phyloP scores from a whole-genome alignment of 2,329 filamentous ascomycete species.

The Lanzia echinophila region DNA sequence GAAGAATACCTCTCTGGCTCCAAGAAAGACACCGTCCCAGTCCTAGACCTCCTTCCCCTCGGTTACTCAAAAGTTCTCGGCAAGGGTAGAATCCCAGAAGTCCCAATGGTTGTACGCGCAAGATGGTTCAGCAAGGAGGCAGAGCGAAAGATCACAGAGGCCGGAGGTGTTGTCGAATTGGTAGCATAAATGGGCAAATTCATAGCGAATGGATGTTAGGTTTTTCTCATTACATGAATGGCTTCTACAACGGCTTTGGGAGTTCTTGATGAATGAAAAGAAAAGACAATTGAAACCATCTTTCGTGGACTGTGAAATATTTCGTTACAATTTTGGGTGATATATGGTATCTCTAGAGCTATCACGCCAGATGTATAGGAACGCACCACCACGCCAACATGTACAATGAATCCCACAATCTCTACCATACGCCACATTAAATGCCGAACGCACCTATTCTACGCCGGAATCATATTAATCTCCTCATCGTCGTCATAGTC shows the following conservation, averaged over 20 bases:
- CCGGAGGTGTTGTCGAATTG: constrained; percentile 91
- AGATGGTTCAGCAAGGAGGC: constrained; percentile 93
- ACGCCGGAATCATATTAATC: constrained; percentile 7
- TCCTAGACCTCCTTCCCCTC: constrained; percentile 94
- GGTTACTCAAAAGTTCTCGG: constrained; percentile 99
- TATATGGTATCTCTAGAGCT: constrained; percentile 14
- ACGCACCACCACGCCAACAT: constrained; percentile 10
- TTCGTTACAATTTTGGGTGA: constrained; percentile 11
- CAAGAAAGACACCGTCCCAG: constrained; percentile 87
- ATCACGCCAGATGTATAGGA: constrained; percentile 6
- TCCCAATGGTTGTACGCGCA: constrained; percentile 91
- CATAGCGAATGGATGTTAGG: constrained; percentile 14
- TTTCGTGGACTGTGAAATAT: constrained; percentile 8
- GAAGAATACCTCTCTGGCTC: constrained; percentile 78
- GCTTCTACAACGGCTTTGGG: constrained; percentile 12
- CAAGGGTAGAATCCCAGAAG: constrained; percentile 90
- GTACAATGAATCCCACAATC: constrained; percentile 15
- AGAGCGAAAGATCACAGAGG: constrained; percentile 98
- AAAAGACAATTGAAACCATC: constrained; percentile 8
- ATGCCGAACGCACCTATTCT: not conserved
- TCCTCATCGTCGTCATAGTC: constrained; percentile 40
- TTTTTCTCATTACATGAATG: constrained; percentile 11
- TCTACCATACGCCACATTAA: constrained; percentile 10
- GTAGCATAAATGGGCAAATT: constrained; percentile 60
- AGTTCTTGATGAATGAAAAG: constrained; percentile 13